These are phyloP conservation scores for Davidsoniella neocaledoniae DNA, from an alignment of 2,329 filamentous ascomycete genomes.

Conservation along the genomic window DNA sequence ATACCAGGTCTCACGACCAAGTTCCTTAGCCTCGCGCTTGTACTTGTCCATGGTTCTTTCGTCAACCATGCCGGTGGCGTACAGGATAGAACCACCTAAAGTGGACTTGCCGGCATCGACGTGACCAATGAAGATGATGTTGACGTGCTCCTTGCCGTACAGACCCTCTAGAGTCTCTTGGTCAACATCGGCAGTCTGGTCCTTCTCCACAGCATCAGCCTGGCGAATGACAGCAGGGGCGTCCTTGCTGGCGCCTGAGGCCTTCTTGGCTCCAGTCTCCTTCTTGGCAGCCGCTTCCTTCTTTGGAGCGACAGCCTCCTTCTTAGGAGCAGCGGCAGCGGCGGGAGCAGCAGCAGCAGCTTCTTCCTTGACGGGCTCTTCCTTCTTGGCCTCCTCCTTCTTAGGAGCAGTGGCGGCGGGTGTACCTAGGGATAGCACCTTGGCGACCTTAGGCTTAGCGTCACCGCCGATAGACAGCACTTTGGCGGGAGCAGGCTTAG, in stretches of 20 bases:
- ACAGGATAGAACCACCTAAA: conserved; percentile 81
- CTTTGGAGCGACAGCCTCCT: conserved; percentile 18
- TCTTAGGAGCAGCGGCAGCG: neutral
- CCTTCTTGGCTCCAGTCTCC: conserved; percentile 75
- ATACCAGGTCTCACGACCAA: conserved; percentile 96
- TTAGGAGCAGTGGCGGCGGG: conserved; percentile 20
- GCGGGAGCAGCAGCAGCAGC: neutral
- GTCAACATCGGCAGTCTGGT: conserved; percentile 59
- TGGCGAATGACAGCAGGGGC: conserved; percentile 57
- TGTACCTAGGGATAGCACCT: conserved; percentile 26
- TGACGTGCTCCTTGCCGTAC: conserved; percentile 83
- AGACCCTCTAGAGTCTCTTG: conserved; percentile 73
- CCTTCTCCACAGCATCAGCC: conserved; percentile 68
- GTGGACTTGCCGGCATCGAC: conserved; percentile 98
- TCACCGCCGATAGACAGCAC: conserved; percentile 58
- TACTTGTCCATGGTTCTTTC: conserved; percentile 97
- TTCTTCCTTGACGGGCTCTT: conserved; percentile 29
- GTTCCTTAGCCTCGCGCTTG: conserved; percentile 88
- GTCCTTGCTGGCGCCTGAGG: conserved; percentile 59
- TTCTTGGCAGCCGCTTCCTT: conserved; percentile 30
- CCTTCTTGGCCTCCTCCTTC: conserved; percentile 30
- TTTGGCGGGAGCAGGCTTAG: conserved; percentile 48
- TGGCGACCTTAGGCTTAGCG: conserved; percentile 32
- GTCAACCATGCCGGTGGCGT: conserved; percentile 96
- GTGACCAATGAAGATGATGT: conserved; percentile 95